Conservation (phyloP, 192 early-diverging fungal genomes). For the Backusella tuberculispora region DNA sequence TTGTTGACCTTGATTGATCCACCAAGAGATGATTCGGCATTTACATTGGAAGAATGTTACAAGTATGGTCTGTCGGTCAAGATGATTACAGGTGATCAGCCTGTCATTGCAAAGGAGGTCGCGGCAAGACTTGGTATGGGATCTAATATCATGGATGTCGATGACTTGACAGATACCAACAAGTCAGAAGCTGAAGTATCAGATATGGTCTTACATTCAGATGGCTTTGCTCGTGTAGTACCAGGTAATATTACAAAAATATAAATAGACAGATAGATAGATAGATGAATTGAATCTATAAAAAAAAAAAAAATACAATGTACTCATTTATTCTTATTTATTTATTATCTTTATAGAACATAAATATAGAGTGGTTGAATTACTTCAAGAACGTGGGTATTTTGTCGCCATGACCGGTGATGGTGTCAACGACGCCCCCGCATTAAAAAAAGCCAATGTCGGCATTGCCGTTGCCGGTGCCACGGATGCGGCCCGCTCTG, state of each 20-base stretch:
- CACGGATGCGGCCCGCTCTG: conserved; percentile 71
- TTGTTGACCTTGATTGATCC: conserved; percentile 70
- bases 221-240: conserved; percentile 81
- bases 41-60: conserved; percentile 66
- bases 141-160: conserved; percentile 66
- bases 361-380: conserved; percentile 65
- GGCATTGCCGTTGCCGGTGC: conserved; percentile 71
- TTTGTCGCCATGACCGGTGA: conserved; percentile 75
- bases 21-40: conserved; percentile 67
- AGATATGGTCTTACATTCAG: conserved; percentile 59
- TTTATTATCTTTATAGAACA: conserved; percentile 41
- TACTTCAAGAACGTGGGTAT: conserved; percentile 62
- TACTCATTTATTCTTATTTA: conserved; percentile 30
- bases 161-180: conserved; percentile 51
- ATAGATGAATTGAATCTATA: too few relatives aligned
- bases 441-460: conserved; percentile 69
- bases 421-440: conserved; percentile 73
- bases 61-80: conserved; percentile 71
- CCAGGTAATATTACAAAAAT: conserved; percentile 49
- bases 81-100: conserved; percentile 83
- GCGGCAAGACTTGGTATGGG: conserved; percentile 71
- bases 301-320: conserved; percentile 30
- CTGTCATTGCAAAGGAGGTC: conserved; percentile 72
- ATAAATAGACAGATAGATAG: too few relatives aligned
- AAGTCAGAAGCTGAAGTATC: conserved; percentile 53